These are phyloP conservation scores for Elsinoe fawcettii DNA, from an alignment of 2,329 filamentous ascomycete species.

Conservation along the genomic window DNA sequence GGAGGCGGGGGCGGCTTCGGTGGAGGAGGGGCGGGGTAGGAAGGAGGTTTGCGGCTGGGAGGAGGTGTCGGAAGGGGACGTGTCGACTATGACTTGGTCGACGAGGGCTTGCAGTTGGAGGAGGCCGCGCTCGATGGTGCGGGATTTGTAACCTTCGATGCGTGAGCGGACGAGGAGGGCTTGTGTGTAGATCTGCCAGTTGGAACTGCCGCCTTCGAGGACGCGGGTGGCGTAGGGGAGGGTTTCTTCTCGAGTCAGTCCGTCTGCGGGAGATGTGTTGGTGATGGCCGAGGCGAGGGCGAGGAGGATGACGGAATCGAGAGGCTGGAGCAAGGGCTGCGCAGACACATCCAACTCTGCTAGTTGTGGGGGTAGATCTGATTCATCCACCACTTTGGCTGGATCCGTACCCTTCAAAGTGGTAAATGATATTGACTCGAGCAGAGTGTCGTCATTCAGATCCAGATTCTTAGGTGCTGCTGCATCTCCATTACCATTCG, in stretches of 20 bases:
- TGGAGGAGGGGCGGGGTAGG: constrained; percentile 64
- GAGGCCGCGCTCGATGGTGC: constrained; percentile 82
- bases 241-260: constrained; percentile 86
- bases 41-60: constrained; percentile 60
- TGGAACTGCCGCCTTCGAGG: constrained; percentile 78
- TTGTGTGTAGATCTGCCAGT: constrained; percentile 97
- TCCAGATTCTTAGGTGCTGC: constrained; percentile 51
- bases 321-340: constrained; percentile 71
- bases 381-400: constrained; percentile 38
- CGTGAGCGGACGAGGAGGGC: constrained; percentile 81
- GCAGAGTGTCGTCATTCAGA: constrained; percentile 84
- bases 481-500: constrained; percentile 7
- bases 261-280: constrained; percentile 77
- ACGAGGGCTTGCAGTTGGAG: constrained; percentile 91
- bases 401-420: constrained; percentile 36
- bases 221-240: constrained; percentile 85
- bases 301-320: constrained; percentile 86
- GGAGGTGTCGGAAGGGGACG: constrained; percentile 35
- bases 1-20: constrained; percentile 68
- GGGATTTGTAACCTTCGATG: constrained; percentile 78
- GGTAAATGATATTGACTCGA: constrained; percentile 78
- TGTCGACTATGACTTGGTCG: constrained; percentile 90
- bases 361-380: constrained; percentile 53
- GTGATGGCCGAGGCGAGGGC: constrained; percentile 74
- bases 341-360: constrained; percentile 62